A percentile compares a stretch with the other conserved stretches of the same genome.
phyloP scores from a whole-genome alignment of 179 eudicot genomes.

The Amaranthus tricolor region DNA sequence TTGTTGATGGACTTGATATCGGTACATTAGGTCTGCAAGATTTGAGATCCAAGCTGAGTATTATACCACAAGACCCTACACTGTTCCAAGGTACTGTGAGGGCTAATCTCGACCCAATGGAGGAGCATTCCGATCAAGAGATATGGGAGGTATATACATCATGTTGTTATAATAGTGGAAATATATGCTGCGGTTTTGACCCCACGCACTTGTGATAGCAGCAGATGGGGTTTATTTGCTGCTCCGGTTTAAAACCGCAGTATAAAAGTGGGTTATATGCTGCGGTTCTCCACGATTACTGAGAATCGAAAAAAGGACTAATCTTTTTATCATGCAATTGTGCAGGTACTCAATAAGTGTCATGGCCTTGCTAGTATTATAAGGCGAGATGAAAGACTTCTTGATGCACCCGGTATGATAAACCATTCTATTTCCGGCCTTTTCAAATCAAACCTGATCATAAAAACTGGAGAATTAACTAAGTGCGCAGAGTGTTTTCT shows the following conservation, averaged over 20 bases:
- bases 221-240: no score
- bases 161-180: no score
- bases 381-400: constrained; percentile 60
- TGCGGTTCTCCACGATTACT: no score
- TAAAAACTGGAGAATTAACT: background rate
- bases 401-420: constrained; percentile 75
- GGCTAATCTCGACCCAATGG: constrained; percentile 71
- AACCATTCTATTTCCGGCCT: background rate
- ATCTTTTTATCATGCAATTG: background rate
- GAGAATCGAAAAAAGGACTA: background rate
- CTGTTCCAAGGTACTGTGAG: constrained; percentile 83
- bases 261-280: no score
- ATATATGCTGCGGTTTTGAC: no score
- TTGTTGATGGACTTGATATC: constrained; percentile 74
- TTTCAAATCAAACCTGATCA: no score
- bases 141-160: constrained; percentile 72
- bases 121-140: constrained; percentile 59
- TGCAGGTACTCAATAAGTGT: constrained; percentile 70
- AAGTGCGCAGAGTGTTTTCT: background rate
- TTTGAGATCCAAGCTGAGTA: constrained; percentile 70
- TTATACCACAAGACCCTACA: constrained; percentile 92
- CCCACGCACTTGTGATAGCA: no score
- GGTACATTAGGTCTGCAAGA: constrained; percentile 64
- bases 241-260: no score
- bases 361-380: constrained; percentile 59